Evolutionary conservation across 257 asterid species (phyloP).

Genomic region (Primulina huaijiensis): DNA sequence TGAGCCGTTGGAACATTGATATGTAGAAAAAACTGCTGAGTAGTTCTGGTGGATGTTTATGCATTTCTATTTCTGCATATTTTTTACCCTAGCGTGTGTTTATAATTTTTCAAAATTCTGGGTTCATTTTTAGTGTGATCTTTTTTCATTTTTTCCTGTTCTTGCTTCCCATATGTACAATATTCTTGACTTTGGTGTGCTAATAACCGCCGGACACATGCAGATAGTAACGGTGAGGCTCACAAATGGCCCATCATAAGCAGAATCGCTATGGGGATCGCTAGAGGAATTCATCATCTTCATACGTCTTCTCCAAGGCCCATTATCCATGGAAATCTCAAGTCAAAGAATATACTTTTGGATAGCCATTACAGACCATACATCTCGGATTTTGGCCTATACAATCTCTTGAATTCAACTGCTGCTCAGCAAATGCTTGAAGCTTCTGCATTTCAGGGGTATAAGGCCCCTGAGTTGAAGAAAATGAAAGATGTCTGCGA

Average conservation of each 20-base stretch:
- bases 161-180: not conserved
- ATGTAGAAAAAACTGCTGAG: slow-evolving; percentile 12
- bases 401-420: slow-evolving; percentile 58
- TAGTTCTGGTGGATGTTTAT: slow-evolving; percentile 28
- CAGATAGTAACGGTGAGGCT: slow-evolving; percentile 65
- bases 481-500: slow-evolving; percentile 68
- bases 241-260: slow-evolving; percentile 68
- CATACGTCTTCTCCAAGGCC: slow-evolving; percentile 55
- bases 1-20: slow-evolving; percentile 17
- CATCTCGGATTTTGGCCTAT: slow-evolving; percentile 74
- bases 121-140: slow-evolving; percentile 16
- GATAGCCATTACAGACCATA: slow-evolving; percentile 55
- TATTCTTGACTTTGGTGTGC: not conserved
- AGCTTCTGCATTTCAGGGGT: slow-evolving; percentile 63
- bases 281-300: slow-evolving; percentile 63
- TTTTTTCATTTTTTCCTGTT: slow-evolving; percentile 7
- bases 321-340: slow-evolving; percentile 78
- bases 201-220: not conserved
- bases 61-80: slow-evolving; percentile 22
- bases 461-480: slow-evolving; percentile 76
- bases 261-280: slow-evolving; percentile 62
- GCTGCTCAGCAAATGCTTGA: slow-evolving; percentile 77
- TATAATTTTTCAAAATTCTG: not conserved
- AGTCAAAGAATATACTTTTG: slow-evolving; percentile 64
- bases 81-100: slow-evolving; percentile 20